Evolutionary conservation across 305 asterid species (phyloP).

Genomic region (Salvia sclarea): DNA sequence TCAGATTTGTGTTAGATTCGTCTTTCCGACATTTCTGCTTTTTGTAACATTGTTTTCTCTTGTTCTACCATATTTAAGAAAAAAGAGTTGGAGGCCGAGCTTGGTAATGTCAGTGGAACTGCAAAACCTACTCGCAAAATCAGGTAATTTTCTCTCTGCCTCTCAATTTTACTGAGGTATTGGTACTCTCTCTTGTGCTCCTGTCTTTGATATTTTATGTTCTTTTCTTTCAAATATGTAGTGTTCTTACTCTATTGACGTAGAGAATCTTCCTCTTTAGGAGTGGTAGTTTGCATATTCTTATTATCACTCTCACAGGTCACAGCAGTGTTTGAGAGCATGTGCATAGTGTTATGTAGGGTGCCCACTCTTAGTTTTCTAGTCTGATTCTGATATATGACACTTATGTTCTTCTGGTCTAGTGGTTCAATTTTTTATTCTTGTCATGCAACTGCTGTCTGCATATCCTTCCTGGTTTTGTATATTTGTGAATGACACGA

Average conservation of each 20-base stretch:
- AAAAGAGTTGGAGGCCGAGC: conserved; percentile 98
- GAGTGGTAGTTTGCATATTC: neutral
- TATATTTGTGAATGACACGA: conserved; percentile 17
- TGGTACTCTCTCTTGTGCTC: conserved; percentile 10
- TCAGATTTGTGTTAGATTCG: neutral
- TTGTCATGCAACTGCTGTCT: conserved; percentile 8
- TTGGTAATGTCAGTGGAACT: conserved; percentile 80
- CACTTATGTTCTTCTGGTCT: conserved; percentile 10
- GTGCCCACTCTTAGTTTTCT: neutral
- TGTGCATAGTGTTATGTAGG: neutral
- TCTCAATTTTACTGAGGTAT: neutral
- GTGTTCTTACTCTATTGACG: conserved; percentile 3
- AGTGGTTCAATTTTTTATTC: neutral
- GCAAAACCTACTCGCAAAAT: conserved; percentile 95
- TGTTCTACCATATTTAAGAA: conserved; percentile 48
- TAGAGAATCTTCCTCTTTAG: neutral
- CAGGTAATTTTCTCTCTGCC: conserved; percentile 52
- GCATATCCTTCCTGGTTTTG: conserved; percentile 21
- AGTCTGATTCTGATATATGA: neutral
- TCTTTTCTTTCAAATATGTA: neutral
- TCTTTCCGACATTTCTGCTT: conserved; percentile 12
- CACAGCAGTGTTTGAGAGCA: neutral
- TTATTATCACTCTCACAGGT: conserved; percentile 3
- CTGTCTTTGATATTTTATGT: conserved; percentile 2
- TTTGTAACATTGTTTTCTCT: conserved; percentile 16